Conservation (phyloP, 768 basidiomycete species). For the Trametes cingulata region DNA sequence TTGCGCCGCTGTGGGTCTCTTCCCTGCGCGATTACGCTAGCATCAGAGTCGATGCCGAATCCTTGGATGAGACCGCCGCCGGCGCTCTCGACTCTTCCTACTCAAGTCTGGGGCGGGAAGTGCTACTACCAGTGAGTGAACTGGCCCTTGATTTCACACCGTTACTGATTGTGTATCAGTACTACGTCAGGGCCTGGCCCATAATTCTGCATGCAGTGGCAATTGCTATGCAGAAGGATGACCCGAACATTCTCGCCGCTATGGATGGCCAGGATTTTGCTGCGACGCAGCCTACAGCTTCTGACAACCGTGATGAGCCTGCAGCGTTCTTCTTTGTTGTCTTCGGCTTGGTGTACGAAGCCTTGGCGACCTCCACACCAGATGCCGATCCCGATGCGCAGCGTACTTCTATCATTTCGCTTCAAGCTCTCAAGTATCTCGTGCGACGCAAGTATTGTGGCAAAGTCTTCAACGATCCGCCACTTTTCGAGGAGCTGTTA, state of each 20-base stretch:
- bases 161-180: constrained; percentile 47
- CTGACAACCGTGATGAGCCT: constrained; percentile 53
- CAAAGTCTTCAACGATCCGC: constrained; percentile 73
- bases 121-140: constrained; percentile 78
- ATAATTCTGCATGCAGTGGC: constrained; percentile 85
- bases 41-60: constrained; percentile 86
- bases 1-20: constrained; percentile 87
- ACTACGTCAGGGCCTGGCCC: constrained; percentile 82
- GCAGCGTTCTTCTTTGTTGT: constrained; percentile 83
- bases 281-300: constrained; percentile 3
- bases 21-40: constrained; percentile 91
- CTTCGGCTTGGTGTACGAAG: constrained; percentile 94
- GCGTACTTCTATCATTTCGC: constrained; percentile 53
- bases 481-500: constrained; percentile 88
- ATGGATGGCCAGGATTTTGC: constrained; percentile 72
- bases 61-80: constrained; percentile 71
- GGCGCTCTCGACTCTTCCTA: constrained; percentile 80
- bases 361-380: constrained; percentile 65
- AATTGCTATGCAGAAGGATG: constrained; percentile 68
- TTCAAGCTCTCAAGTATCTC: constrained; percentile 79
- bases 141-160: not conserved
- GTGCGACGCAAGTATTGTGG: constrained; percentile 82
- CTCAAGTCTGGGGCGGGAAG: constrained; percentile 87
- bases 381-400: constrained; percentile 52
- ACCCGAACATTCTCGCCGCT: constrained; percentile 69